Base-by-base conservation (phyloP, 495 filamentous ascomycete species). In the Penicillium egyptiacum region DNA sequence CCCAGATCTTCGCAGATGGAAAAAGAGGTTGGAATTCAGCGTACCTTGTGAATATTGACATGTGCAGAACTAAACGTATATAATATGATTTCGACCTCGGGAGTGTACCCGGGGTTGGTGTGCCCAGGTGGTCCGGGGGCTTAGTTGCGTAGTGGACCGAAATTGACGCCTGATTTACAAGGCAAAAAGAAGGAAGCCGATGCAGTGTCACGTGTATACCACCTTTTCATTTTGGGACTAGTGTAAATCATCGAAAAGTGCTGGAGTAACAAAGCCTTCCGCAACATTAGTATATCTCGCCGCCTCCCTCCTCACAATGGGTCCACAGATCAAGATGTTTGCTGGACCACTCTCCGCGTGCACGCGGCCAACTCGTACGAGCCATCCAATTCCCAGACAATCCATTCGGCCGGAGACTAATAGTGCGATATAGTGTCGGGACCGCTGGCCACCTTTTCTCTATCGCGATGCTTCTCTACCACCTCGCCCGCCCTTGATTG, bases 401-500 rank as follows among this genome's bases (percentile, higher is more conserved):
- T 64, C 47, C 30, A 17, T 19, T 45, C 14, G 5, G 42, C 26
- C n/a, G 33, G 45, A 57, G 42, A 64, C 66, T 74, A 55, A 71
- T 65, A 45, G 56, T 54, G 50, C 39, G 55, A 57, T 41, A 50
- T 50, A 74, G 75, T 75, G 43, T 64, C 70, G 45, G 57, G 67
- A 46, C 63, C 70, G 20, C 61, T 69, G 49, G 61, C 70, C 30
- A 58, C 66, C 54, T 62, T 73, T 51, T 68, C 74, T 31, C 55
- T 75, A 43, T 72, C 73, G 41, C 81, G 88, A 67, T 70, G 81
- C 66, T 96, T 96, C 76, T 89, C 90, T 50, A 87, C 86, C 45
- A 89, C 89, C 28, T 75, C 87, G 1, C 67, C 74, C 9, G 74
- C 70, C 57, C 74, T 77, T 31, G 87, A 85, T 64, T 97, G 92